Percentiles rank a stretch among this genome's conserved stretches.
Conservation (phyloP, 306 rosid species). For the Quercus variabilis region DNA sequence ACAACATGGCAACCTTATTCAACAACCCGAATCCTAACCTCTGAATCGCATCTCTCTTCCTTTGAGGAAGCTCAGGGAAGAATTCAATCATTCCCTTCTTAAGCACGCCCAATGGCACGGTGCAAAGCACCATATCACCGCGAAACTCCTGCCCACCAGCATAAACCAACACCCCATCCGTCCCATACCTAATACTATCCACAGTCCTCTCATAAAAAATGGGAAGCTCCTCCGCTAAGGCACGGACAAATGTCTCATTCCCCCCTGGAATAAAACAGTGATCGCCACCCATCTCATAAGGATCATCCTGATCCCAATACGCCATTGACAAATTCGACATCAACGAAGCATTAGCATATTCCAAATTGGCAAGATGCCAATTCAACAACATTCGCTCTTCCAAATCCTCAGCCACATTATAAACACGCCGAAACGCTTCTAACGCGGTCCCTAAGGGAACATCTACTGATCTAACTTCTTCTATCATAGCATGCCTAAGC, state of each 20-base stretch:
- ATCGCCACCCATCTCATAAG: conserved; percentile 95
- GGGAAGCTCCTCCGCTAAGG: conserved; percentile 71
- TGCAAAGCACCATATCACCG: conserved; percentile 72
- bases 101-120: conserved; percentile 82
- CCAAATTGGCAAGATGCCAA: conserved; percentile 95
- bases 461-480: conserved; percentile 78
- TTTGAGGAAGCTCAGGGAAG: conserved; percentile 82
- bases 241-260: conserved; percentile 67
- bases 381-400: conserved; percentile 76
- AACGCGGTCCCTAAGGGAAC: conserved; percentile 73
- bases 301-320: conserved; percentile 97
- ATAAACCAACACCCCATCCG: conserved; percentile 66
- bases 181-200: conserved; percentile 62
- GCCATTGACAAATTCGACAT: conserved; percentile 91
- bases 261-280: conserved; percentile 95
- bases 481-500: conserved; percentile 82
- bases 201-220: conserved; percentile 76
- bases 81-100: conserved; percentile 67
- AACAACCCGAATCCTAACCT: conserved; percentile 81
- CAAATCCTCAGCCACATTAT: conserved; percentile 61
- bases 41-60: conserved; percentile 77
- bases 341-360: conserved; percentile 86
- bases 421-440: conserved; percentile 73
- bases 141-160: conserved; percentile 67
- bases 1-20: conserved; percentile 79